Percentiles rank a stretch among this genome's conserved stretches.
These are phyloP conservation scores for Dissoconium aciculare DNA, from an alignment of 2,329 filamentous ascomycete genomes.

Conservation along the genomic window DNA sequence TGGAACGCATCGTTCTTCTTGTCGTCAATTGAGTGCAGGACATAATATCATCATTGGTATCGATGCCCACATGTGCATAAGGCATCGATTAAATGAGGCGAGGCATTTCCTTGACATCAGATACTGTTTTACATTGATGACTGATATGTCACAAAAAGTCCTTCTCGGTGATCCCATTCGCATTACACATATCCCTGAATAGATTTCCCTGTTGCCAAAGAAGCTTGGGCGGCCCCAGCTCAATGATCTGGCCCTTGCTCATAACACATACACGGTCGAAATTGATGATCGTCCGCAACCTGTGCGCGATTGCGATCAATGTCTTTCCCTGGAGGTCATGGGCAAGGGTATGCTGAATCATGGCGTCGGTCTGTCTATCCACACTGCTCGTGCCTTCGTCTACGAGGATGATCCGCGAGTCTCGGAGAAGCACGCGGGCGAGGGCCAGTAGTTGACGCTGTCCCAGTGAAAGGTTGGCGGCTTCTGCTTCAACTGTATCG, in stretches of 20 bases:
- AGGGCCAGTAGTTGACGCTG: slow-evolving; percentile 87
- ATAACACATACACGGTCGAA: slow-evolving; percentile 18
- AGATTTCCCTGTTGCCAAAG: too few species aligned
- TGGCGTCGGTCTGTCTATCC: slow-evolving; percentile 77
- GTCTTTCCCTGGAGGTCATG: slow-evolving; percentile 10
- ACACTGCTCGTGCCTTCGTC: slow-evolving; percentile 58
- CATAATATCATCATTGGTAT: too few species aligned
- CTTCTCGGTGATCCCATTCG: too few species aligned
- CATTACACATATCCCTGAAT: too few species aligned
- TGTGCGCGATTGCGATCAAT: slow-evolving; percentile 19
- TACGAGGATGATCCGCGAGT: slow-evolving; percentile 50
- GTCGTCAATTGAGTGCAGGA: too few species aligned
- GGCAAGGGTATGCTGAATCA: slow-evolving; percentile 49
- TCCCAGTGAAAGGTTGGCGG: slow-evolving; percentile 78
- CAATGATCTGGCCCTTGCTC: slow-evolving; percentile 13
- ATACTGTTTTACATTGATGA: too few species aligned
- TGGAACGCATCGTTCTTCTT: too few species aligned
- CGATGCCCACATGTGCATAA: too few species aligned
- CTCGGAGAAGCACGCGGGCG: slow-evolving; percentile 69
- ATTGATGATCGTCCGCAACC: slow-evolving; percentile 15
- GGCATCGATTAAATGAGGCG: too few species aligned
- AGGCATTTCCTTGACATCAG: too few species aligned
- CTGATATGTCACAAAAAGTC: too few species aligned
- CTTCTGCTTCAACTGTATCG: slow-evolving; percentile 61
- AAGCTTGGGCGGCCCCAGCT: too few species aligned